These are phyloP conservation scores for Babesia ovis DNA, from an alignment of 169 alveolate species.

Conservation along the genomic window DNA sequence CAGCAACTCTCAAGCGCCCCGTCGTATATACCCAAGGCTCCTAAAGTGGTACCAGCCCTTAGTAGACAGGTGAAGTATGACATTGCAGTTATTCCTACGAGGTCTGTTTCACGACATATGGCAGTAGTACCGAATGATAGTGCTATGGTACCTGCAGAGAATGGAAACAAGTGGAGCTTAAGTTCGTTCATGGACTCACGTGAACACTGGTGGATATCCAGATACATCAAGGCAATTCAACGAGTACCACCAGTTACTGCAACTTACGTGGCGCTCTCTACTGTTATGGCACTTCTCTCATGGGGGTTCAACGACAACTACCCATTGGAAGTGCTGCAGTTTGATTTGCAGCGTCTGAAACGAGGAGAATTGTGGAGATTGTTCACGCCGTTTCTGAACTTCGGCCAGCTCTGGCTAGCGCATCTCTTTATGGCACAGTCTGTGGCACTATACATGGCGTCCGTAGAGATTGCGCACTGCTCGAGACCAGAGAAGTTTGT, in stretches of 20 bases:
- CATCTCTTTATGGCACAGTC: conserved; percentile 72
- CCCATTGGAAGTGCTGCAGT: conserved; percentile 48
- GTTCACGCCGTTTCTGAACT: conserved; percentile 72
- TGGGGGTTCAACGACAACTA: conserved; percentile 48
- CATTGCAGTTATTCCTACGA: conserved; percentile 5
- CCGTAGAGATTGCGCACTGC: conserved; percentile 74
- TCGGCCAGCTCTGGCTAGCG: conserved; percentile 74
- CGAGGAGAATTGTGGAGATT: conserved; percentile 75
- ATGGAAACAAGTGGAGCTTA: neutral
- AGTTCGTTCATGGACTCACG: conserved; percentile 16
- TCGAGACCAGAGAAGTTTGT: conserved; percentile 73
- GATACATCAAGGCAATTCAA: conserved; percentile 16
- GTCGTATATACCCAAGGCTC: neutral
- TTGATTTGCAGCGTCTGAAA: conserved; percentile 55
- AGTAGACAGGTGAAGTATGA: neutral
- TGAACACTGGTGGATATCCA: conserved; percentile 43
- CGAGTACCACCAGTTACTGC: conserved; percentile 62
- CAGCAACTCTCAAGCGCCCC: neutral
- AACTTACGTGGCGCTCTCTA: conserved; percentile 25
- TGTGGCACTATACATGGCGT: conserved; percentile 71
- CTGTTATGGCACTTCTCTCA: conserved; percentile 34
- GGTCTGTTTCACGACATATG: neutral
- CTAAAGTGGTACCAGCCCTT: neutral
- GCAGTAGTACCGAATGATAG: neutral
- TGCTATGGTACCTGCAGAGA: conserved; percentile 11